Evolutionary conservation across 306 rosid genomes (phyloP).

Genomic region (Rubus parviflorus): DNA sequence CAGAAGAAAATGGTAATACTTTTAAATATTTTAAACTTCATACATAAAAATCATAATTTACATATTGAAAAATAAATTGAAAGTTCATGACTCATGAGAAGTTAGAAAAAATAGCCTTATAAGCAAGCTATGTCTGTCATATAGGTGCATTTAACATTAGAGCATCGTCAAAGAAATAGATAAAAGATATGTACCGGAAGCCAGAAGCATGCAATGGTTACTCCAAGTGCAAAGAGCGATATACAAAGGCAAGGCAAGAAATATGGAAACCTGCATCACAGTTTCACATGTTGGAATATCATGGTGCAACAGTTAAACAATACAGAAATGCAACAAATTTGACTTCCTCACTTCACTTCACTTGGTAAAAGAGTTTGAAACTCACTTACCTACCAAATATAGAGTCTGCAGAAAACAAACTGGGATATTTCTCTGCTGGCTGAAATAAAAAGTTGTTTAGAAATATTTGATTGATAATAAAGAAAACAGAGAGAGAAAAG

Average conservation of each 20-base stretch:
- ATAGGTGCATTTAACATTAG: background rate
- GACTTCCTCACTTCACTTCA: background rate
- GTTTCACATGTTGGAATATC: background rate
- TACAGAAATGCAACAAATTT: background rate
- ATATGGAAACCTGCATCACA: slow-evolving; percentile 51
- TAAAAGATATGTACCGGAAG: slow-evolving; percentile 47
- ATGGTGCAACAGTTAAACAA: background rate
- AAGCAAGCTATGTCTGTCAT: background rate
- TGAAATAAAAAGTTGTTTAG: slow-evolving; percentile 29
- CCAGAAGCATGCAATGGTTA: slow-evolving; percentile 34
- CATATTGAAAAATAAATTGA: too few species aligned
- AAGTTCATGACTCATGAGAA: background rate
- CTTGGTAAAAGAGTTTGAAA: background rate
- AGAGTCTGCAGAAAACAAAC: slow-evolving; percentile 55
- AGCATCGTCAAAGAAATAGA: background rate
- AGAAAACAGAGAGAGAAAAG: background rate
- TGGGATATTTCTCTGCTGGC: slow-evolving; percentile 85
- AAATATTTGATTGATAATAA: slow-evolving; percentile 15
- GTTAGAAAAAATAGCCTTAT: background rate
- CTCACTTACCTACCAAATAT: slow-evolving; percentile 71
- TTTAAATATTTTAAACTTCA: background rate
- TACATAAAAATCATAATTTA: too few species aligned
- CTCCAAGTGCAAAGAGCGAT: slow-evolving; percentile 32
- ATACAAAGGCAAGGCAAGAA: slow-evolving; percentile 53
- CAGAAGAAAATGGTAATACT: background rate